Percentiles rank a stretch among this genome's conserved stretches.
Evolutionary conservation across 352 stramenopile genomes (phyloP).

Genomic region (Plasmopara halstedii): DNA sequence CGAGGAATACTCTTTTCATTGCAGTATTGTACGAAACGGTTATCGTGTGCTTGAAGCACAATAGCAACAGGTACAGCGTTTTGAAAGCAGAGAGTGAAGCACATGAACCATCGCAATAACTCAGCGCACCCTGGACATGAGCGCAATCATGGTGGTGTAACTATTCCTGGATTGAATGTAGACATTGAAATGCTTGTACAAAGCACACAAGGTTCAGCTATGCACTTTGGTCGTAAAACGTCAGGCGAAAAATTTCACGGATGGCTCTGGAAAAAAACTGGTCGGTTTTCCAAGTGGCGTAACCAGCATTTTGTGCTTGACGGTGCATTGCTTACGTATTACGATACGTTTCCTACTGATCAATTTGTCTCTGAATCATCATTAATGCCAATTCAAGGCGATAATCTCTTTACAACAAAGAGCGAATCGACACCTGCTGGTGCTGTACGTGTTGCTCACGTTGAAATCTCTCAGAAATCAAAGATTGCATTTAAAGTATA

Average conservation of each 20-base stretch:
- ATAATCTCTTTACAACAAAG: slow-evolving; percentile 67
- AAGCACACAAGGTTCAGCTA: slow-evolving; percentile 65
- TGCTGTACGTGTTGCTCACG: slow-evolving; percentile 66
- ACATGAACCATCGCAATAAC: slow-evolving; percentile 32
- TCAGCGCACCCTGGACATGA: slow-evolving; percentile 6
- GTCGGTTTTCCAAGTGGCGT: slow-evolving; percentile 73
- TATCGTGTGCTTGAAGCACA: not conserved
- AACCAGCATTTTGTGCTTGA: slow-evolving; percentile 83
- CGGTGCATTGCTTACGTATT: slow-evolving; percentile 69
- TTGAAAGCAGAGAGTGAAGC: not conserved
- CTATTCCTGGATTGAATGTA: slow-evolving; percentile 52
- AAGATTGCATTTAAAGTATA: slow-evolving; percentile 82
- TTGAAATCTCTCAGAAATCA: slow-evolving; percentile 66
- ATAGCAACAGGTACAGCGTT: not conserved
- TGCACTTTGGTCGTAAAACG: slow-evolving; percentile 57
- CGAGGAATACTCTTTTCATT: no score
- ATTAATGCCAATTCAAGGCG: slow-evolving; percentile 45
- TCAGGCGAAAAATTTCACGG: slow-evolving; percentile 69
- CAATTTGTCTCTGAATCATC: slow-evolving; percentile 62
- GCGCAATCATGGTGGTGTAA: slow-evolving; percentile 13
- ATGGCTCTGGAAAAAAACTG: slow-evolving; percentile 79
- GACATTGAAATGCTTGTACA: slow-evolving; percentile 82
- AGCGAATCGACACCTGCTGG: slow-evolving; percentile 59
- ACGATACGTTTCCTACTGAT: slow-evolving; percentile 76
- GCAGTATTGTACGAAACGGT: not conserved